These are phyloP conservation scores for Boletus mariae DNA, from an alignment of 1,284 basidiomycete genomes.

Conservation along the genomic window DNA sequence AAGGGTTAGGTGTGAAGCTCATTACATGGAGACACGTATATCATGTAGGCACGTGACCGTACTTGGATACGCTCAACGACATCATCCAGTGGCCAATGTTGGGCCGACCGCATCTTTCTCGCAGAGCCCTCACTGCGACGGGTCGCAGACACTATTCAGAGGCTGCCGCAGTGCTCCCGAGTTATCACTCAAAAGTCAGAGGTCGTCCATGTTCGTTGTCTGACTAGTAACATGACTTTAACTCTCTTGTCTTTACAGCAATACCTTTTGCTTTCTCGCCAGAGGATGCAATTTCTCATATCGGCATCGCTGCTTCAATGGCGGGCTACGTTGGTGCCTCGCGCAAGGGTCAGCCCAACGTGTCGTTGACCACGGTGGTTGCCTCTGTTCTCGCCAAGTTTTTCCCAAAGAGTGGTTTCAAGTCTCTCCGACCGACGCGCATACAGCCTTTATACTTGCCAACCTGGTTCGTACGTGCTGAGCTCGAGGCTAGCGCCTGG, in stretches of 20 bases:
- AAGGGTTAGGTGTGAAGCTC: neutral
- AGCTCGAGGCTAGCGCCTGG: conserved; percentile 39
- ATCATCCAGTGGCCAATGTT: neutral
- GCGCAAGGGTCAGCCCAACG: conserved; percentile 14
- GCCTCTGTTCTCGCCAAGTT: conserved; percentile 29
- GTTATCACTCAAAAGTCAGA: conserved; percentile 44
- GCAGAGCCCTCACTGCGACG: conserved; percentile 1
- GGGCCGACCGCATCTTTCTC: neutral
- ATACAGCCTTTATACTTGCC: conserved; percentile 55
- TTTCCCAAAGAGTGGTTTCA: conserved; percentile 26
- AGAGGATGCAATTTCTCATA: conserved; percentile 33
- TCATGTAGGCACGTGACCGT: conserved; percentile 24
- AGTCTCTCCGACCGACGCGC: conserved; percentile 29
- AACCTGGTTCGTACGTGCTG: conserved; percentile 56
- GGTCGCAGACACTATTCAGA: conserved; percentile 20
- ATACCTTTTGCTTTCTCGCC: conserved; percentile 37
- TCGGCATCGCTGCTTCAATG: conserved; percentile 21
- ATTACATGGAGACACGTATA: conserved; percentile 29
- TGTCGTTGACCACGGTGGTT: conserved; percentile 11
- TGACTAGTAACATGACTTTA: conserved; percentile 1
- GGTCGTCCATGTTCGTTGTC: conserved; percentile 27
- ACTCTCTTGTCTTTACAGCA: conserved; percentile 23
- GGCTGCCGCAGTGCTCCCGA: conserved; percentile 1
- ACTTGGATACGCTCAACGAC: neutral
- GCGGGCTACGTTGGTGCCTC: conserved; percentile 17